phyloP scores from a whole-genome alignment of 352 stramenopile genomes.

The Phytophthora agathidicida region DNA sequence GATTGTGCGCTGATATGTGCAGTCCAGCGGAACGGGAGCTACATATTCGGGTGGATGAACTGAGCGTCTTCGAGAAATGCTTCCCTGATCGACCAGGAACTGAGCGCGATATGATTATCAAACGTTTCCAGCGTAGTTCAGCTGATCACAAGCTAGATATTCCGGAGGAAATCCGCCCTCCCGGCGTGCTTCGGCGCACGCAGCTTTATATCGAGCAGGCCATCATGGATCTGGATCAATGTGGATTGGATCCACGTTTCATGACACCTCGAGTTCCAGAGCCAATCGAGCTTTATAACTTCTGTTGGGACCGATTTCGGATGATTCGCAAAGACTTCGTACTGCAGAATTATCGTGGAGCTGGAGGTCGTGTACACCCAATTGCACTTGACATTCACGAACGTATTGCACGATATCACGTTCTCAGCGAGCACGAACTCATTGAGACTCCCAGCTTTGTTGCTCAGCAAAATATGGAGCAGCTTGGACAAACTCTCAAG shows the following conservation, averaged over 20 bases:
- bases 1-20: slow-evolving; percentile 87
- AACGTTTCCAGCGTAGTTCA: slow-evolving; percentile 87
- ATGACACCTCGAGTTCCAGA: slow-evolving; percentile 71
- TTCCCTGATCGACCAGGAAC: slow-evolving; percentile 61
- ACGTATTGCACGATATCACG: slow-evolving; percentile 95
- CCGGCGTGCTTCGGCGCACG: slow-evolving; percentile 74
- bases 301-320: slow-evolving; percentile 95
- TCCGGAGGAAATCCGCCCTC: slow-evolving; percentile 77
- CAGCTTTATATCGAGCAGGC: slow-evolving; percentile 87
- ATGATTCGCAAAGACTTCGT: slow-evolving; percentile 98
- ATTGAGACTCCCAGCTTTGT: slow-evolving; percentile 84
- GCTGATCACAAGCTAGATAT: slow-evolving; percentile 90
- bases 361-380: slow-evolving; percentile 91
- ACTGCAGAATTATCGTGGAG: slow-evolving; percentile 96
- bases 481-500: slow-evolving; percentile 88
- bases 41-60: slow-evolving; percentile 85
- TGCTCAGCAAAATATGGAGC: slow-evolving; percentile 91
- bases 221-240: slow-evolving; percentile 84
- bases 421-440: slow-evolving; percentile 95
- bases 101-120: slow-evolving; percentile 82
- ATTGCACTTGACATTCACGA: slow-evolving; percentile 94
- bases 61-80: slow-evolving; percentile 88
- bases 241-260: slow-evolving; percentile 72
- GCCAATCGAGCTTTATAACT: slow-evolving; percentile 94
- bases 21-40: slow-evolving; percentile 79